Base-by-base conservation (phyloP, 2,329 filamentous ascomycete genomes). In the Trematosphaeria pertusa region DNA sequence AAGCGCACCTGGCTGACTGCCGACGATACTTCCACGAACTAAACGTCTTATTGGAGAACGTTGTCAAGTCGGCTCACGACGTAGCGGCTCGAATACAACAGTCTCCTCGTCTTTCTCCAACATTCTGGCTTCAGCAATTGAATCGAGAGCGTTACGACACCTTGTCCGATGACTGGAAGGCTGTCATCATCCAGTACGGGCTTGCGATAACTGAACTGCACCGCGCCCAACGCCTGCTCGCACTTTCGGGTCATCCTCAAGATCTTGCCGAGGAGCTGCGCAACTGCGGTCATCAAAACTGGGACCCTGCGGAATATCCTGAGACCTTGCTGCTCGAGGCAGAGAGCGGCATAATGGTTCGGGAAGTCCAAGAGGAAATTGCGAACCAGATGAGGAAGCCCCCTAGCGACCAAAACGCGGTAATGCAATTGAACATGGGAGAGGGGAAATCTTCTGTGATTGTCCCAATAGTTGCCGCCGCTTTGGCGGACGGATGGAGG, bases 251-350 rank as follows among this genome's bases (percentile, higher is more conserved):
- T 2, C 55, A 59, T 10, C 50, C 57, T 3, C 15, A 50, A 0
- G 66, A 69, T 4, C 48, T 71, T 3, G 32, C 48, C 1, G 57
- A 65, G 42, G 67, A 81, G 47, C 50, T 78, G 0, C 39, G 50
- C 1, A 85, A 85, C 44, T 12, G 52, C 0, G 85, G 84, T 0
- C 83, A 86, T 50, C 54, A 59, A 1, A 81, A 79, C 8, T 89
- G 85, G 83, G 56, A 78, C 5, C 78, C 80, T 0, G 8, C 60
- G 0, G 49, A 80, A 0, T 69, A 74, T 28, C 84, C 86, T 0
- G 86, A 89, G 17, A 84, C 75, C 48, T 70, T 90, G 0, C 68
- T 91, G 0, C 48, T 90, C 0, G 86, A 90, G 61, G 72, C 86
- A 1, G 86, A 90, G 42, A 83, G 77, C 24, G 77, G 79, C 1